Base-by-base conservation (phyloP, 2,329 filamentous ascomycete genomes). In the Moelleriella libera region DNA sequence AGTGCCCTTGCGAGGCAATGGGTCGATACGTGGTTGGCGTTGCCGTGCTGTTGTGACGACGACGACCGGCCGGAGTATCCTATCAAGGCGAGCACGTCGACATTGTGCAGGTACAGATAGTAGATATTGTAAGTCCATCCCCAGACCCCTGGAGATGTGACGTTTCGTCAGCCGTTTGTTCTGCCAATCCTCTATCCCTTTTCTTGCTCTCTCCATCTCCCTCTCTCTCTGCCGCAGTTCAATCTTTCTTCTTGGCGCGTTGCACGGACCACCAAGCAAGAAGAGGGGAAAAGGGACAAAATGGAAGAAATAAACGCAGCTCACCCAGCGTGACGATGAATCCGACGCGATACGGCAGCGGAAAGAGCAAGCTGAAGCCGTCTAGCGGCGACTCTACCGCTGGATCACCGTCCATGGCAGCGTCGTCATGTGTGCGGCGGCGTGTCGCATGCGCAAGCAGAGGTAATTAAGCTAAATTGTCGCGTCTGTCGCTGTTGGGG, bases 41-140 rank as follows among this genome's bases (percentile, higher is more conserved):
- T 72, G 56, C 89, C 83, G 50, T 81, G 75, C 21, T 21, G 21
- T 21, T 21, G 21, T 21, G 21, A 21, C 50, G 80, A 69, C 45
- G 82, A 84, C 46, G 80, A 68, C 54, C 88, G 85, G 41, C 76
- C 70, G 40, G 88, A 88, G 64, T 97, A 97, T 63, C 85, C 82
- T 57, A 97, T 87, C 49, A 97, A 75, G 32, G 80, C 74, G 21
- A 88, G 85, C 48, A 94, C 85, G 65, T 96, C 88, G 68, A 98
- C 94, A 61, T 85, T 85, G 58, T 81, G 72, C 49, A 79, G 67
- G 58, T 83, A 75, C 50, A 97, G 80, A 67, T 87, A 89, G 62
- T 96, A 88, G 41, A 97, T 78, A 68, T 96, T 97, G 56, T 85
- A 66, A 54, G 83, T 88, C 88, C 90, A 98, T 62, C 87, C 88